Base-by-base conservation (phyloP, 2,329 filamentous ascomycete genomes). In the Trematosphaeria pertusa region DNA sequence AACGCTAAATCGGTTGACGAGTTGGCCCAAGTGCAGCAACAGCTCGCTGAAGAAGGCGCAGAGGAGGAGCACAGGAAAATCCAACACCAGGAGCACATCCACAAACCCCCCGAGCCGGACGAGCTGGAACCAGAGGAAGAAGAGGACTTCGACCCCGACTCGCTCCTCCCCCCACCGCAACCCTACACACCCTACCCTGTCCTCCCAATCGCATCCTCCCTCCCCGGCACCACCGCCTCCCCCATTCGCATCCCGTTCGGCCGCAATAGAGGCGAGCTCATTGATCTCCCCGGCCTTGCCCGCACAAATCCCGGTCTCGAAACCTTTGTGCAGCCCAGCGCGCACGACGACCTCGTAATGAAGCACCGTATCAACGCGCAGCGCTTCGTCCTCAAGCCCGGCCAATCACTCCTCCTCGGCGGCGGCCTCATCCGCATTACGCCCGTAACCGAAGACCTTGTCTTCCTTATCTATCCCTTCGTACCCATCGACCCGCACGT, bases 181-280 rank as follows among this genome's bases (percentile, higher is more conserved):
- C 75, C 78, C 3, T 90, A 91, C 62, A 85, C 82, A 2, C 80
- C 87, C 39, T 97, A 87, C 61, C 93, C 93, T 4, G 77, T 84
- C 12, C 92, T 97, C 82, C 93, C 93, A 1, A 74, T 95, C 9
- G 88, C 96, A 1, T 96, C 91, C 0, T 82, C 89, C 4, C 79
- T 97, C 2, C 90, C 94, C 0, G 94, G 95, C 8, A 99, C 94
- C 0, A 99, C 94, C 1, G 94, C 92, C 2, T 96, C 91, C 0
- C 94, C 94, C 0, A 97, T 99, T 58, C 87, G 94, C 20, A 85
- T 97, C 14, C 91, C 91, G 0, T 99, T 94, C 65, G 92, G 92
- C 35, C 85, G 84, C 49, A 88, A 89, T 18, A 88, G 85, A 62
- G 94, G 94, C 45, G 95, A 99, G 70, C 79, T 99, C 24, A 90